These are phyloP conservation scores for Eleusine coracana DNA, from an alignment of 176 grass and related monocot species.

Conservation along the genomic window DNA sequence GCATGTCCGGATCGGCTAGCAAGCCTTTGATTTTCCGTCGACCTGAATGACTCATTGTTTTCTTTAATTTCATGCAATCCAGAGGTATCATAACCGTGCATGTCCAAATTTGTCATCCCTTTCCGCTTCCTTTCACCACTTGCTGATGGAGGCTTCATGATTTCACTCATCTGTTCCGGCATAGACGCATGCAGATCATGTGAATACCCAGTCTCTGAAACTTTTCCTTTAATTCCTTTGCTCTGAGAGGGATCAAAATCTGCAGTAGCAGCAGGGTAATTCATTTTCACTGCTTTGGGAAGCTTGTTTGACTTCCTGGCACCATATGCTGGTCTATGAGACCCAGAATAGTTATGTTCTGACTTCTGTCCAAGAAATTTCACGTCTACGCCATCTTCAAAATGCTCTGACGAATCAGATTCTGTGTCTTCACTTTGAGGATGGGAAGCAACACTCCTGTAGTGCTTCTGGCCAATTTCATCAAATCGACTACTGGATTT, in stretches of 20 bases:
- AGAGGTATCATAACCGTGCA: constrained; percentile 43
- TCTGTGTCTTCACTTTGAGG: constrained; percentile 79
- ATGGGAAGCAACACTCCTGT: constrained; percentile 46
- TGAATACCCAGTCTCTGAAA: constrained; percentile 49
- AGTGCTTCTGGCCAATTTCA: constrained; percentile 46
- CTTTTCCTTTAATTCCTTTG: constrained; percentile 64
- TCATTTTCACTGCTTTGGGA: constrained; percentile 51
- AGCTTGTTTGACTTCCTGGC: constrained; percentile 51
- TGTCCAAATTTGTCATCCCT: constrained; percentile 47
- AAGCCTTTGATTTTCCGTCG: constrained; percentile 35
- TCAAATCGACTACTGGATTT: constrained; percentile 47
- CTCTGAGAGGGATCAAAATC: constrained; percentile 55
- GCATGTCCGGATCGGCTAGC: constrained; percentile 44
- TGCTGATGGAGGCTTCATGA: constrained; percentile 48
- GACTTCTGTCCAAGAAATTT: constrained; percentile 36
- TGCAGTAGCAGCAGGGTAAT: constrained; percentile 45
- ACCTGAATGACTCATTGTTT: constrained; percentile 41
- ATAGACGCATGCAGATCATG: constrained; percentile 58
- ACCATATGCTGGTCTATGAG: constrained; percentile 43
- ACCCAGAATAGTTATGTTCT: constrained; percentile 31
- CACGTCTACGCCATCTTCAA: constrained; percentile 45
- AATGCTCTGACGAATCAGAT: constrained; percentile 84
- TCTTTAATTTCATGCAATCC: constrained; percentile 48
- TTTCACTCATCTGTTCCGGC: constrained; percentile 55
- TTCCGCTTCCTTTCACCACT: constrained; percentile 77